Evolutionary conservation across 768 basidiomycete species (phyloP).

Genomic region (Amanita pseudoporphyria): DNA sequence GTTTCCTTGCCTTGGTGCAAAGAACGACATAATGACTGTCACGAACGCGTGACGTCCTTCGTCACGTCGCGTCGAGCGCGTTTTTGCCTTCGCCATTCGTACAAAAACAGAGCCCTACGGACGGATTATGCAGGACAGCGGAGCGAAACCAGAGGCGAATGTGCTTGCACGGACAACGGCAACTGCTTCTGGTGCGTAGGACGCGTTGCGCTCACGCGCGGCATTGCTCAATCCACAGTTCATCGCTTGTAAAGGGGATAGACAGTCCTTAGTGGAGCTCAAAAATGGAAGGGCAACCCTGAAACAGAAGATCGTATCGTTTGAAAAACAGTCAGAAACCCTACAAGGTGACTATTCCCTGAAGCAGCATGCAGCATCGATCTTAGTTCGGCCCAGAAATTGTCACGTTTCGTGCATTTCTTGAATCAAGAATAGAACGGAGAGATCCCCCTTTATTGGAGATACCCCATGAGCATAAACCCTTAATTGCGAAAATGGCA

Average conservation of each 20-base stretch:
- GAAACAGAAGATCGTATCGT: conserved; percentile 63
- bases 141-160: neutral
- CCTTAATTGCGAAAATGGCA: conserved; percentile 71
- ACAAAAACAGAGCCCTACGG: neutral
- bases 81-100: conserved; percentile 13
- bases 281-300: conserved; percentile 72
- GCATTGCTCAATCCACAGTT: conserved; percentile 19
- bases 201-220: conserved; percentile 16
- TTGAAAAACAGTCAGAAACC: conserved; percentile 76
- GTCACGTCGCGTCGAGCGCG: conserved; percentile 29
- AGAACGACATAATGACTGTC: conserved; percentile 58
- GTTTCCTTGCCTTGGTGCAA: conserved; percentile 34
- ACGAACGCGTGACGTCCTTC: conserved; percentile 36
- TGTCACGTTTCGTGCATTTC: conserved; percentile 66
- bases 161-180: neutral
- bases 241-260: conserved; percentile 21
- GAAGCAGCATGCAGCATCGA: neutral
- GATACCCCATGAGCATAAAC: conserved; percentile 61
- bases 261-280: conserved; percentile 48
- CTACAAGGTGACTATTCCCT: conserved; percentile 51
- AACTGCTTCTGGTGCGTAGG: conserved; percentile 16
- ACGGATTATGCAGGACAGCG: neutral
- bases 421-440: conserved; percentile 42
- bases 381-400: conserved; percentile 41
- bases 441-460: conserved; percentile 39